Evolutionary conservation across 31 red algal species (phyloP).

Genomic region (Odonthalia washingtoniensis): DNA sequence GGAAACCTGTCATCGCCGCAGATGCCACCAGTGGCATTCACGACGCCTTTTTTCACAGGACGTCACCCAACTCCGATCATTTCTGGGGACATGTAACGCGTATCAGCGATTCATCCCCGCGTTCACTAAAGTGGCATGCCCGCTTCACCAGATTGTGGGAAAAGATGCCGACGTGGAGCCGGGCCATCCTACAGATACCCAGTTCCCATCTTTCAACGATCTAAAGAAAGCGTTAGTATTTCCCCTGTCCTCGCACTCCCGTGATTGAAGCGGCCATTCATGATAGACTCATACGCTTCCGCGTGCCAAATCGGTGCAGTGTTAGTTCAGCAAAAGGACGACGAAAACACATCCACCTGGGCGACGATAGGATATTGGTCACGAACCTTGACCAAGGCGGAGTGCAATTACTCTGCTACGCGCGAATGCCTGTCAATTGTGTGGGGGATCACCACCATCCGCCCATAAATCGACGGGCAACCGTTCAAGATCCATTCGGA

Average conservation of each 20-base stretch:
- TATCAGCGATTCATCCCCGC: constrained; percentile 38
- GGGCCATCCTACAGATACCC: not conserved
- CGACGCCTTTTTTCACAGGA: not conserved
- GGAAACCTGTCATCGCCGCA: not conserved
- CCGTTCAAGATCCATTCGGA: too few relatives aligned
- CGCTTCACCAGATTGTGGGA: not conserved
- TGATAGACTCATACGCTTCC: not conserved
- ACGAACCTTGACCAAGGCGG: too few relatives aligned
- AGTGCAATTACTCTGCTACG: too few relatives aligned
- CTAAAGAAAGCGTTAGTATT: not conserved
- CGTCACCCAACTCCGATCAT: constrained; percentile 4
- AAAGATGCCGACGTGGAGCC: too few relatives aligned
- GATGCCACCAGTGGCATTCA: not conserved
- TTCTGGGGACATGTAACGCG: constrained; percentile 46
- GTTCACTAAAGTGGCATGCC: not conserved
- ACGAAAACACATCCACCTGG: not conserved
- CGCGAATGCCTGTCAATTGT: too few relatives aligned
- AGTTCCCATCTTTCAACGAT: not conserved
- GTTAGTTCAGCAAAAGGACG: not conserved
- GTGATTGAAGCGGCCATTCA: not conserved
- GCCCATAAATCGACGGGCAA: too few relatives aligned
- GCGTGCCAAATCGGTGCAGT: not conserved
- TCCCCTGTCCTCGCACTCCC: not conserved
- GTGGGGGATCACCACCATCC: too few relatives aligned
- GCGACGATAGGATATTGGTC: constrained; percentile 2